Base-by-base conservation (phyloP, 495 filamentous ascomycete species). In the Penicillium paradoxum region DNA sequence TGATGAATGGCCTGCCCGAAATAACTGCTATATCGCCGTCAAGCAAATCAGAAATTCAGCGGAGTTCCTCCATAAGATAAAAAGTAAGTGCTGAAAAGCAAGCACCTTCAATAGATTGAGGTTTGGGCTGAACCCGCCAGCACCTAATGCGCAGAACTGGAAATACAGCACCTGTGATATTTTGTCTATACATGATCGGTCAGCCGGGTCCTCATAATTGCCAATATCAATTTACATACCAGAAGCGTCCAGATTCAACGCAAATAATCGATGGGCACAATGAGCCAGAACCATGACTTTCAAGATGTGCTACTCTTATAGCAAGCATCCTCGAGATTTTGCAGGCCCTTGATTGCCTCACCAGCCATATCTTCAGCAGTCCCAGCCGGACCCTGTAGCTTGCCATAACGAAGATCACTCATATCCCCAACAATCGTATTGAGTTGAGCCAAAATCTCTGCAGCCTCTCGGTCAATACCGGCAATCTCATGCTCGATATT, bases 321-420 rank as follows among this genome's bases (percentile, higher is more conserved):
- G 66, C 87, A 89, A 38, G 79, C 77, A 51, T 80, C 74, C 57
- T 88, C 79, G 18, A 91, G 71, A 55, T 79, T 76, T 44, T 72
- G 60, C 19, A 90, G 68, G 22, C 71, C 73, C 19, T 65, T 57
- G 45, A 78, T 67, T 10, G 75, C 69, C 40, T 87, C 86, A 19
- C 82, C 75, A 27, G 84, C 71, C 38, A 89, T 72, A 49, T 88
- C 81, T 15, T 81, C 78, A 21, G 76, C 71, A 3, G 81, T 70
- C 6, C 74, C 69, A 22, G 80, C 74, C 29, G 74, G 67, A 53
- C 84, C 87, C 52, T 79, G 74, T 55, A 90, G 77, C 47, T 83
- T 85, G 32, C 90, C 89, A 60, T 92, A 93, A 39, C 88, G 84
- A 24, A 95, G 77, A 63, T 93, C 89, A 62, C 89, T 92, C 72